Percentiles rank a stretch among this genome's conserved stretches.
Evolutionary conservation across 208 protist genomes (phyloP).

Genomic region (Leishmania tropica): DNA sequence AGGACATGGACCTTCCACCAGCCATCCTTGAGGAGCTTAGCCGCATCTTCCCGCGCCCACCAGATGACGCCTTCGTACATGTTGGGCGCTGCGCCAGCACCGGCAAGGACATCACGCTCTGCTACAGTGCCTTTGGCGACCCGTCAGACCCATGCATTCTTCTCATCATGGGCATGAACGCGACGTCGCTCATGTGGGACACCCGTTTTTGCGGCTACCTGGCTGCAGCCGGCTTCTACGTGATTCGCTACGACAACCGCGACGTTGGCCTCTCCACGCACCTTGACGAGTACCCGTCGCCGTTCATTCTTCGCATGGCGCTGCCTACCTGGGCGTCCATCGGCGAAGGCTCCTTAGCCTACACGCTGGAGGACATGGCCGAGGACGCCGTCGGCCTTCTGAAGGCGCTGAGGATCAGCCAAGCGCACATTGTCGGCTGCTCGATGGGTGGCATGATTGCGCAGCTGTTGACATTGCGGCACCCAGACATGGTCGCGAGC

Average conservation of each 20-base stretch:
- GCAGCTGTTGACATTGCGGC: slow-evolving; percentile 51
- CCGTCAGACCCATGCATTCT: slow-evolving; percentile 56
- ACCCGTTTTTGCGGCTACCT: slow-evolving; percentile 68
- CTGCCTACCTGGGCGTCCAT: slow-evolving; percentile 48
- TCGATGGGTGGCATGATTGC: slow-evolving; percentile 86
- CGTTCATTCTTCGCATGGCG: slow-evolving; percentile 46
- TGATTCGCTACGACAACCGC: slow-evolving; percentile 82
- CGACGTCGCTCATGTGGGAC: slow-evolving; percentile 70
- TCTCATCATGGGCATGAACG: slow-evolving; percentile 80
- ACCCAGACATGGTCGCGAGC: slow-evolving; percentile 49
- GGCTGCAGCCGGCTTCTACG: slow-evolving; percentile 66
- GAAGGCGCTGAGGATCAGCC: slow-evolving; percentile 38
- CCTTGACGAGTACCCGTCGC: slow-evolving; percentile 47
- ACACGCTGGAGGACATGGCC: slow-evolving; percentile 78
- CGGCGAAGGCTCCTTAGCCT: slow-evolving; percentile 56
- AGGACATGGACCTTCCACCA: slow-evolving; percentile 9
- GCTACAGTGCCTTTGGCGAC: slow-evolving; percentile 77
- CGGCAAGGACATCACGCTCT: slow-evolving; percentile 55
- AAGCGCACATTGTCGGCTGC: slow-evolving; percentile 72
- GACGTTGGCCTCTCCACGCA: slow-evolving; percentile 77
- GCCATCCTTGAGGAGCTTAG: slow-evolving; percentile 18
- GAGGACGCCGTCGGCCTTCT: slow-evolving; percentile 64
- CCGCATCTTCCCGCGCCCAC: slow-evolving; percentile 11
- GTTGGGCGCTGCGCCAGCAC: slow-evolving; percentile 67
- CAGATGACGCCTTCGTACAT: slow-evolving; percentile 34